Evolutionary conservation across 2,329 filamentous ascomycete genomes (phyloP).

Genomic region (Byssochlamys sp.): DNA sequence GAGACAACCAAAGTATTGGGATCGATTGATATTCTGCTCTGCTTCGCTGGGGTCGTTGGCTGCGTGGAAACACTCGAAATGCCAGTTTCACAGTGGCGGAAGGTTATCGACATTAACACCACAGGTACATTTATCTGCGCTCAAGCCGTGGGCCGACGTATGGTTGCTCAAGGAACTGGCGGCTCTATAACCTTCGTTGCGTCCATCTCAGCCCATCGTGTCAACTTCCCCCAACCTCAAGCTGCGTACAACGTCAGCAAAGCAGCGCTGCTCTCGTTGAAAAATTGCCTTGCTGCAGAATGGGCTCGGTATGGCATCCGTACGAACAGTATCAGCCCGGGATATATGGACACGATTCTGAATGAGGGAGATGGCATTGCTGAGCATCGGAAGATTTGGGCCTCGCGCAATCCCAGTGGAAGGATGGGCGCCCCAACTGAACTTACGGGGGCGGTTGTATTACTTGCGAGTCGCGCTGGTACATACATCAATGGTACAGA

Average conservation of each 20-base stretch:
- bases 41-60: slow-evolving; percentile 60
- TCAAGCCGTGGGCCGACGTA: slow-evolving; percentile 51
- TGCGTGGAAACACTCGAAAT: slow-evolving; percentile 54
- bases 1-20: slow-evolving; percentile 31
- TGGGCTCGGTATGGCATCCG: slow-evolving; percentile 63
- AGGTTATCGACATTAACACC: slow-evolving; percentile 60
- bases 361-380: slow-evolving; percentile 56
- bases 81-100: slow-evolving; percentile 49
- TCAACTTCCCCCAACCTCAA: slow-evolving; percentile 66
- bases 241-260: slow-evolving; percentile 64
- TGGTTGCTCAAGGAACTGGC: slow-evolving; percentile 42
- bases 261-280: slow-evolving; percentile 54
- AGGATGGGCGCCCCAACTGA: slow-evolving; percentile 58
- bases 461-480: slow-evolving; percentile 49
- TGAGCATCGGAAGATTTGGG: slow-evolving; percentile 48
- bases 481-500: slow-evolving; percentile 61
- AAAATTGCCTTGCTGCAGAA: slow-evolving; percentile 59
- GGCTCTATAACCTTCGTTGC: slow-evolving; percentile 59
- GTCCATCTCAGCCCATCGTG: slow-evolving; percentile 57
- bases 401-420: slow-evolving; percentile 51
- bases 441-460: slow-evolving; percentile 52
- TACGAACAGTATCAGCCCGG: slow-evolving; percentile 61
- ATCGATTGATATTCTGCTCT: slow-evolving; percentile 48
- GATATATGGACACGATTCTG: slow-evolving; percentile 68
- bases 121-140: slow-evolving; percentile 62